Conservation (phyloP, 768 basidiomycete species). For the Pisolithus marmoratus region DNA sequence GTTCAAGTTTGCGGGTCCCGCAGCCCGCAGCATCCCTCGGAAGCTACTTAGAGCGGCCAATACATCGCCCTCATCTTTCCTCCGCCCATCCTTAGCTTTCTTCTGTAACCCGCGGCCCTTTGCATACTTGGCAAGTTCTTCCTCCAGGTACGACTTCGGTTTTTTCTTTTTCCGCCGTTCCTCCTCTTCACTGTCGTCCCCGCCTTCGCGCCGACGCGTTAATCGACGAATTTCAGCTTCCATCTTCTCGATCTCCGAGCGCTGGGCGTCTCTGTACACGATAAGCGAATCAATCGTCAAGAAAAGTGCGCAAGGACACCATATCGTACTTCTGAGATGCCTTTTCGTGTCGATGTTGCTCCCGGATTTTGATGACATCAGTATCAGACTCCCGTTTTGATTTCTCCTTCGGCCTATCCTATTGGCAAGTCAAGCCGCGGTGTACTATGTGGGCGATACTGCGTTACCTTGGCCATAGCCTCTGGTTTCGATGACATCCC, state of each 20-base stretch:
- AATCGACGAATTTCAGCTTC: conserved; percentile 84
- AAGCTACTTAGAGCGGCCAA: conserved; percentile 66
- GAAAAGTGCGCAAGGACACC: neutral
- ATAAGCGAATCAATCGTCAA: conserved; percentile 1
- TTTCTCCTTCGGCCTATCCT: conserved; percentile 19
- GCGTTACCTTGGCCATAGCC: conserved; percentile 13
- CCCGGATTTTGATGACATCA: conserved; percentile 69
- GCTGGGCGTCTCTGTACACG: conserved; percentile 49
- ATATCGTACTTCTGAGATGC: conserved; percentile 49
- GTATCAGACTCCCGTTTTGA: conserved; percentile 5
- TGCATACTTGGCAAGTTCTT: conserved; percentile 78
- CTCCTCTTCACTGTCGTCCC: conserved; percentile 61
- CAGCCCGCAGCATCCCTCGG: conserved; percentile 56
- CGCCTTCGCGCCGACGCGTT: conserved; percentile 49
- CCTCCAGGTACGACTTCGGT: conserved; percentile 62
- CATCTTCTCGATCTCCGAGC: conserved; percentile 79
- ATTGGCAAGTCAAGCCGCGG: neutral
- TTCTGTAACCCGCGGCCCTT: conserved; percentile 55
- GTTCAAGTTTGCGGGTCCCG: conserved; percentile 30
- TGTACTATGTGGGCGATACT: neutral
- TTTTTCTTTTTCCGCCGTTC: conserved; percentile 54
- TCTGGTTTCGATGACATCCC: neutral
- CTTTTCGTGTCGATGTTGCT: conserved; percentile 69
- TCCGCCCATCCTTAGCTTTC: conserved; percentile 47
- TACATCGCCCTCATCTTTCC: conserved; percentile 68